Evolutionary conservation across 345 rosid species (phyloP).

Genomic region (Jatropha curcas): DNA sequence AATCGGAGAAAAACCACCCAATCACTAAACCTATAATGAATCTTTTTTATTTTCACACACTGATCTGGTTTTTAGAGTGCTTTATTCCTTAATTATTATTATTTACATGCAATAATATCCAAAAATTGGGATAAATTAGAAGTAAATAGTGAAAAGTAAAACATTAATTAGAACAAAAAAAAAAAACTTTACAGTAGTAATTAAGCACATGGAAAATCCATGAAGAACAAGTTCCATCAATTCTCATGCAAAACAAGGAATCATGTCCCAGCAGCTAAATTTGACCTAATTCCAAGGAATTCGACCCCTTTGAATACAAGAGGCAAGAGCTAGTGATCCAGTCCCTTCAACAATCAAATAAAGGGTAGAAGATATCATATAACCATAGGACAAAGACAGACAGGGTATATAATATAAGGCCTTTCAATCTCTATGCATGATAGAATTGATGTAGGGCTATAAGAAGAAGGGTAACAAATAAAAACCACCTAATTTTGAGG

Average conservation of each 20-base stretch:
- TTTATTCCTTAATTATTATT: too few species aligned
- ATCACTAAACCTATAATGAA: too few species aligned
- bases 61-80: too few species aligned
- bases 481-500: conserved; percentile 8
- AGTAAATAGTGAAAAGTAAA: too few species aligned
- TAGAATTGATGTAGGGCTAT: neutral
- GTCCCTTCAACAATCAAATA: conserved; percentile 1
- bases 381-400: too few species aligned
- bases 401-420: neutral
- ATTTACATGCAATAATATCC: too few species aligned
- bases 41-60: too few species aligned
- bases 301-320: neutral
- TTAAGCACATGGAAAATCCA: neutral
- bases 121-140: too few species aligned
- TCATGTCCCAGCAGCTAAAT: conserved; percentile 12
- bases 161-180: neutral
- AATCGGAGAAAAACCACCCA: too few species aligned
- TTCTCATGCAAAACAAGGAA: neutral
- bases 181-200: neutral
- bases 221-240: conserved; percentile 2
- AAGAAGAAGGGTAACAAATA: conserved; percentile 10
- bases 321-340: neutral
- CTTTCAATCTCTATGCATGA: neutral
- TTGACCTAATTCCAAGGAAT: conserved; percentile 11
- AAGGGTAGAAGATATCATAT: neutral